Base-by-base conservation (phyloP, 2,329 filamentous ascomycete species). In the Dactylellina sp. region DNA sequence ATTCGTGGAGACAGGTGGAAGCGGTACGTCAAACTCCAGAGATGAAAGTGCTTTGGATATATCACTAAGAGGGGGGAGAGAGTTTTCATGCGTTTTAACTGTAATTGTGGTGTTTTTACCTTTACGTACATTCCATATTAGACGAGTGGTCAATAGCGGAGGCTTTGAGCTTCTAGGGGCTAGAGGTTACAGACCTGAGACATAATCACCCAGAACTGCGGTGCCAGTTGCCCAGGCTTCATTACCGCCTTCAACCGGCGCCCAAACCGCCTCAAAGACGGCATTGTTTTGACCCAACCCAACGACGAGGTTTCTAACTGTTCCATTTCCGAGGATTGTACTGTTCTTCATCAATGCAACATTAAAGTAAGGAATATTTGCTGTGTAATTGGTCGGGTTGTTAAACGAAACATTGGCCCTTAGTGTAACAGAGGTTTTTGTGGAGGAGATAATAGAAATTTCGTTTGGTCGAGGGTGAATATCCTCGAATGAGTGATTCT, bases 351-450 rank as follows among this genome's bases (percentile, higher is more conserved):
- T 80, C 44, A 98, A 82, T 75, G 93, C 87, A 46, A 96, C 85
- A 79, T 90, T 93, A 76, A 92, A 82, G 75, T 88, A 94, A 1
- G 94, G 94, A n/a, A 98, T 84, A 1, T 84, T 84, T 2, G 92
- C 93, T 2, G 91, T 89, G 80, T 98, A 97, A 2, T 89, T 86
- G 0, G 93, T 96, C 0, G 94, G 93, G 79, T 99, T 99, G 2
- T 91, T 96, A 72, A 97, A 85, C 79, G 95, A 96, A 78, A 96
- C 85, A 40, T 84, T 82, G 12, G 91, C 90, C 78, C 88, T 84
- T 37, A 98, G 82, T 18, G 86, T 87, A 50, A 97, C 84, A 2
- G 90, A 90, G 1, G 88, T 87, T 37, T 86, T 83, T 0, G 89
- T 89, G 0, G 93, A 96, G 64, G 90, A 87, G 42, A 90, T 79